phyloP scores from a whole-genome alignment of 1,139 yeast species.

The Candida frijolesensis region DNA sequence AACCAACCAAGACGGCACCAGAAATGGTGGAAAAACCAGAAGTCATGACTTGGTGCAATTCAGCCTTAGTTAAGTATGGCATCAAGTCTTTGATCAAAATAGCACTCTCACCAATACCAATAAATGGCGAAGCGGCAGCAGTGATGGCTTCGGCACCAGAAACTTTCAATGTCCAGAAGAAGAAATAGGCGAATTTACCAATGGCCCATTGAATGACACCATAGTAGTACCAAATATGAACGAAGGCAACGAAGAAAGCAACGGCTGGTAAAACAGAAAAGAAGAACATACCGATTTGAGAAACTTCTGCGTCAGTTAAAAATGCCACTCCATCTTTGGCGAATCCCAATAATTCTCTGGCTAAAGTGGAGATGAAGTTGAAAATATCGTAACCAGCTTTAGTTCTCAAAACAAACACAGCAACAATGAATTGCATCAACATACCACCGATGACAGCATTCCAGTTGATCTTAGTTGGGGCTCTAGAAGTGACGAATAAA shows the following conservation, averaged over 20 bases:
- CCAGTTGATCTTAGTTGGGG: slow-evolving; percentile 55
- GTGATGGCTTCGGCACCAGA: slow-evolving; percentile 72
- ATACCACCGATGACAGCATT: slow-evolving; percentile 64
- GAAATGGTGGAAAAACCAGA: slow-evolving; percentile 71
- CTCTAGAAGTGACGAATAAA: slow-evolving; percentile 50
- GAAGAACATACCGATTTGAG: slow-evolving; percentile 52
- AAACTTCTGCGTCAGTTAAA: slow-evolving; percentile 45
- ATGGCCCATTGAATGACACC: slow-evolving; percentile 66
- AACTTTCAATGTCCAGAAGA: slow-evolving; percentile 63
- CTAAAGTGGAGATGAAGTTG: slow-evolving; percentile 61
- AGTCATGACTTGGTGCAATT: slow-evolving; percentile 65
- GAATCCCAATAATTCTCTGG: slow-evolving; percentile 61
- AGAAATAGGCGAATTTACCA: slow-evolving; percentile 58
- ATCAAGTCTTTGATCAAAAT: slow-evolving; percentile 63
- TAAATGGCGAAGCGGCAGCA: slow-evolving; percentile 70
- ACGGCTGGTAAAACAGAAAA: slow-evolving; percentile 65
- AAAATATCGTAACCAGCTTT: slow-evolving; percentile 64
- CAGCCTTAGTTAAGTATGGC: slow-evolving; percentile 64
- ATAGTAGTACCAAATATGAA: slow-evolving; percentile 63
- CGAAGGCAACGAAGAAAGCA: slow-evolving; percentile 64
- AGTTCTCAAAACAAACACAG: slow-evolving; percentile 64
- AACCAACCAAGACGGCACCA: slow-evolving; percentile 67
- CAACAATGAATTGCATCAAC: slow-evolving; percentile 63
- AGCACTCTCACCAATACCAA: slow-evolving; percentile 72
- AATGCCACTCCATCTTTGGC: slow-evolving; percentile 67